Evolutionary conservation across 108 stramenopile genomes (phyloP).

Genomic region (Aurantiochytrium sp.): DNA sequence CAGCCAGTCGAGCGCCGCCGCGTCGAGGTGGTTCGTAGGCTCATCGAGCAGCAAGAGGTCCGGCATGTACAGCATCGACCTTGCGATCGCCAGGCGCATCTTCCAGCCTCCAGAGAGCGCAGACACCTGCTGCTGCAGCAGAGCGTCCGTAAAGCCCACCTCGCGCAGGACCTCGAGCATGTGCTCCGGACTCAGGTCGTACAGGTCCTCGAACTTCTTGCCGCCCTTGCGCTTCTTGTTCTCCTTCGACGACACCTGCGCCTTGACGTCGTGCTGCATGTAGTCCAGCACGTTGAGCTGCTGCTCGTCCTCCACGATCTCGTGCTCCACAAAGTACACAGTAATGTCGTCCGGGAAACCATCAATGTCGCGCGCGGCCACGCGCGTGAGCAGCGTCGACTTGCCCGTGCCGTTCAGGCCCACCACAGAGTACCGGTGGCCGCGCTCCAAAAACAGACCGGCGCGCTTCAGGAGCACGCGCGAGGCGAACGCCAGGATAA

Average conservation of each 20-base stretch:
- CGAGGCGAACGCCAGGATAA: background rate
- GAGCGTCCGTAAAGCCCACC: slow-evolving; percentile 2
- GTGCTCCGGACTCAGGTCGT: slow-evolving; percentile 78
- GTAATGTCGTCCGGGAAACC: slow-evolving; percentile 24
- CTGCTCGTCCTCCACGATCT: slow-evolving; percentile 13
- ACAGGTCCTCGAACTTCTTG: slow-evolving; percentile 75
- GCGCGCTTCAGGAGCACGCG: slow-evolving; percentile 6
- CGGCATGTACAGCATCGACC: slow-evolving; percentile 73
- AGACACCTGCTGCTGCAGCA: slow-evolving; percentile 50
- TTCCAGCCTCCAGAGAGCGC: slow-evolving; percentile 93
- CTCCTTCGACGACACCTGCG: slow-evolving; percentile 31
- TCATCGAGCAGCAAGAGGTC: slow-evolving; percentile 87
- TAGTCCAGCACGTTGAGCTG: background rate
- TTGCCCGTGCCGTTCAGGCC: slow-evolving; percentile 83
- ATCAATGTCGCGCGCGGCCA: slow-evolving; percentile 65
- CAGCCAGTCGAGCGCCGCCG: slow-evolving; percentile 72
- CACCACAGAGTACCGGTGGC: slow-evolving; percentile 54
- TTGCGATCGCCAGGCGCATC: slow-evolving; percentile 89
- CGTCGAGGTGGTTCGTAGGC: slow-evolving; percentile 71
- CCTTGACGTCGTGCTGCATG: slow-evolving; percentile 21
- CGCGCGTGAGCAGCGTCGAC: slow-evolving; percentile 79
- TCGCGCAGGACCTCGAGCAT: slow-evolving; percentile 49
- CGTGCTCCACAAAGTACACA: slow-evolving; percentile 17
- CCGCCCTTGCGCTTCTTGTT: slow-evolving; percentile 61
- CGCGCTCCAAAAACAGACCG: slow-evolving; percentile 22